These are phyloP conservation scores for Penicillium sp. DNA, from an alignment of 2,329 filamentous ascomycete species.

Conservation along the genomic window DNA sequence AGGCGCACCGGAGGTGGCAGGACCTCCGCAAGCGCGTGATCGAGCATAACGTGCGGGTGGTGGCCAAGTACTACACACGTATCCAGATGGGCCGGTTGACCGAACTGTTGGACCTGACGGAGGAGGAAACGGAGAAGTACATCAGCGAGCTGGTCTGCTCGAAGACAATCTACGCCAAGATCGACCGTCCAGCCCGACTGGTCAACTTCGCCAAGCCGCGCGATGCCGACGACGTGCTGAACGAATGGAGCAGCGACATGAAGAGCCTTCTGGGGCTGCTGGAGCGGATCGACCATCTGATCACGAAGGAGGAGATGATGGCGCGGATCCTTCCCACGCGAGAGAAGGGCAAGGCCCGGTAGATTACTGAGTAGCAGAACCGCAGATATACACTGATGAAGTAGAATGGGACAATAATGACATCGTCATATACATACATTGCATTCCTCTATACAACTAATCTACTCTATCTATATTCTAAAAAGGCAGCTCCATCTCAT, in stretches of 20 bases:
- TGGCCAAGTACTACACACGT: slow-evolving; percentile 97
- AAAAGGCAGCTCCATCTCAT: slow-evolving; percentile 62
- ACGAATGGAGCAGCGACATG: slow-evolving; percentile 98
- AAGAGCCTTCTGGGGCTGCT: slow-evolving; percentile 77
- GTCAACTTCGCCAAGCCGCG: slow-evolving; percentile 92
- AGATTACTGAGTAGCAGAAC: slow-evolving; percentile 16
- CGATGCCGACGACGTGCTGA: slow-evolving; percentile 89
- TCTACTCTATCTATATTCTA: slow-evolving; percentile 16
- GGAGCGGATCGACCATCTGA: slow-evolving; percentile 91
- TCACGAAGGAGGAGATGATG: slow-evolving; percentile 99
- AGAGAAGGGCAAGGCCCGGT: slow-evolving; percentile 33
- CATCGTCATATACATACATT: too few species aligned
- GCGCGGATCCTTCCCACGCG: slow-evolving; percentile 70
- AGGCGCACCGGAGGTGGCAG: slow-evolving; percentile 79
- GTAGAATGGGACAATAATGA: too few species aligned
- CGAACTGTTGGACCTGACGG: slow-evolving; percentile 78
- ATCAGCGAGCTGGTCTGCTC: slow-evolving; percentile 93
- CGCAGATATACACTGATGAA: not conserved
- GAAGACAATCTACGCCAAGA: slow-evolving; percentile 96
- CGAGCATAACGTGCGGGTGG: slow-evolving; percentile 94
- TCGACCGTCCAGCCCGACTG: slow-evolving; percentile 82
- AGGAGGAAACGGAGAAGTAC: slow-evolving; percentile 97
- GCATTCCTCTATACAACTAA: too few species aligned
- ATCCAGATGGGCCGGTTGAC: slow-evolving; percentile 88
- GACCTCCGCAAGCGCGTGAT: slow-evolving; percentile 96